A percentile compares a stretch with the other conserved stretches of the same genome.
phyloP scores from a whole-genome alignment of 768 basidiomycete genomes.

The Calocybe gangraenosa region DNA sequence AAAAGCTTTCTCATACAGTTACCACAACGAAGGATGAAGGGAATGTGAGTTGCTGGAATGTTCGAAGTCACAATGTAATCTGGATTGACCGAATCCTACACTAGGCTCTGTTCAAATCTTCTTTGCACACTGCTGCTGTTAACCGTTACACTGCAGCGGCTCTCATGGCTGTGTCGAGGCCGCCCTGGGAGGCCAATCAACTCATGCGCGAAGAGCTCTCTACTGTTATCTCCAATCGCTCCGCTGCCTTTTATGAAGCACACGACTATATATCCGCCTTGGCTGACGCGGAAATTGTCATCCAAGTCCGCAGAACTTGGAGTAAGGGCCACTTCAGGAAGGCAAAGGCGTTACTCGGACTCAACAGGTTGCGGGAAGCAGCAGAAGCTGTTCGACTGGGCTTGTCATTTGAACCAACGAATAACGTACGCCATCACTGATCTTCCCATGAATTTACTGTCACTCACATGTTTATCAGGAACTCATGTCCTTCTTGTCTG shows the following conservation, averaged over 20 bases:
- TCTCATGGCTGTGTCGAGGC: slow-evolving; percentile 71
- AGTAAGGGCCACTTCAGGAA: slow-evolving; percentile 95
- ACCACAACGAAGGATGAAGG: slow-evolving; percentile 88
- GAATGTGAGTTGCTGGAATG: slow-evolving; percentile 58
- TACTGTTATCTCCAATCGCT: slow-evolving; percentile 86
- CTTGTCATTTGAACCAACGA: slow-evolving; percentile 71
- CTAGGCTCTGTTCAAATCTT: slow-evolving; percentile 74
- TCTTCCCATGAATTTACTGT: not conserved
- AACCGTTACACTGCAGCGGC: slow-evolving; percentile 59
- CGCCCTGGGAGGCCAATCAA: slow-evolving; percentile 85
- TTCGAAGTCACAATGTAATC: not conserved
- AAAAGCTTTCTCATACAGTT: slow-evolving; percentile 71
- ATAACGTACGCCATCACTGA: slow-evolving; percentile 28
- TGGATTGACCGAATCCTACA: slow-evolving; percentile 19
- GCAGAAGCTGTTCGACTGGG: slow-evolving; percentile 80
- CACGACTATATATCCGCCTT: slow-evolving; percentile 75
- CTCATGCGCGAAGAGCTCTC: slow-evolving; percentile 88
- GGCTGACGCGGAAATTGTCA: slow-evolving; percentile 89
- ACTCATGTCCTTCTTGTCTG: slow-evolving; percentile 15
- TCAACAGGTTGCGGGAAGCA: slow-evolving; percentile 69
- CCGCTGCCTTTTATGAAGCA: slow-evolving; percentile 77
- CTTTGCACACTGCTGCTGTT: slow-evolving; percentile 68
- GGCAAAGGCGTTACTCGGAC: slow-evolving; percentile 79
- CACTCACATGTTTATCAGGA: slow-evolving; percentile 8
- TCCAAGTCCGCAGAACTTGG: slow-evolving; percentile 82